Percentiles rank a stretch among this genome's conserved stretches.
Evolutionary conservation across 2,329 filamentous ascomycete species (phyloP).

Genomic region (Ascochyta koolunga): DNA sequence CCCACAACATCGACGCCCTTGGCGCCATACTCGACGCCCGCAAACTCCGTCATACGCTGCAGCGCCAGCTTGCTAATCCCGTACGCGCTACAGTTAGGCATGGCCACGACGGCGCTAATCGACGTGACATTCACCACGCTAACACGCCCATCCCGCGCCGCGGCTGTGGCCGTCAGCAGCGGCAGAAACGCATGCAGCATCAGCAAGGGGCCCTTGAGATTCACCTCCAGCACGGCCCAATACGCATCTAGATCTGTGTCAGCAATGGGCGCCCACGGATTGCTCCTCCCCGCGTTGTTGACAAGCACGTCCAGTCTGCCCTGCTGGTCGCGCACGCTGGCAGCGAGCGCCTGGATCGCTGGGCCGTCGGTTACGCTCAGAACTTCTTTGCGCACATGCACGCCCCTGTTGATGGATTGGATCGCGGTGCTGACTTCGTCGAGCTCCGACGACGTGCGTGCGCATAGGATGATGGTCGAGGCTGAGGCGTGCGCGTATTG

Average conservation of each 20-base stretch:
- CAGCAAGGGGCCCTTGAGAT: slow-evolving; percentile 57
- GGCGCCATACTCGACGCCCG: slow-evolving; percentile 50
- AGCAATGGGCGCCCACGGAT: slow-evolving; percentile 36
- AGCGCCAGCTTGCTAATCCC: slow-evolving; percentile 58
- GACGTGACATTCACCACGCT: slow-evolving; percentile 56
- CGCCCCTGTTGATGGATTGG: slow-evolving; percentile 46
- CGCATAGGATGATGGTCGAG: slow-evolving; percentile 59
- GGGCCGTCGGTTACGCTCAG: slow-evolving; percentile 52
- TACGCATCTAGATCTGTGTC: slow-evolving; percentile 48
- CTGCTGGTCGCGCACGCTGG: slow-evolving; percentile 34
- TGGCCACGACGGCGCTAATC: slow-evolving; percentile 46
- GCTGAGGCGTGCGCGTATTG: slow-evolving; percentile 62
- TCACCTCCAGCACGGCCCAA: slow-evolving; percentile 56
- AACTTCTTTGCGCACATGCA: slow-evolving; percentile 52
- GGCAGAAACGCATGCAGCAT: slow-evolving; percentile 56
- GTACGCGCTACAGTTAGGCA: slow-evolving; percentile 46
- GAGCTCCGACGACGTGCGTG: slow-evolving; percentile 54
- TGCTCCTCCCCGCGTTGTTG: slow-evolving; percentile 55
- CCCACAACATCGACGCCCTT: slow-evolving; percentile 30
- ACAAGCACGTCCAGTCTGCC: slow-evolving; percentile 53
- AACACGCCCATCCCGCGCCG: slow-evolving; percentile 40
- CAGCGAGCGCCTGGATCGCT: slow-evolving; percentile 46
- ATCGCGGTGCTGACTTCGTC: slow-evolving; percentile 47
- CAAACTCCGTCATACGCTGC: slow-evolving; percentile 57
- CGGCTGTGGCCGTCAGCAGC: slow-evolving; percentile 39